Evolutionary conservation across 176 grass and related monocot species (phyloP).

Genomic region (Typha latifolia): DNA sequence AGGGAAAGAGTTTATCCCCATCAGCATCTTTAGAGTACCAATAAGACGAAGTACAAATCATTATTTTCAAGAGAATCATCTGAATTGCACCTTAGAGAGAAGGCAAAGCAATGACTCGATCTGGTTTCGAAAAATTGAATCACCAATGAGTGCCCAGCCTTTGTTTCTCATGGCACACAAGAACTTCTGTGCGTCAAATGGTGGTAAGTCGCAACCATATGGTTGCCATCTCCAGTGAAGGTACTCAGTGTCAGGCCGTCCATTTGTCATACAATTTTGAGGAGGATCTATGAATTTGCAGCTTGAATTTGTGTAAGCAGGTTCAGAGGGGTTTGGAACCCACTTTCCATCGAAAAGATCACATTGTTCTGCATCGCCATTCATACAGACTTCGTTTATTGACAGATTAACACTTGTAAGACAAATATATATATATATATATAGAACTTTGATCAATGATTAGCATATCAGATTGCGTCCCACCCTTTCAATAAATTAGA

Average conservation of each 20-base stretch:
- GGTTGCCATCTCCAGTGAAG: conserved; percentile 91
- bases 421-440: background rate
- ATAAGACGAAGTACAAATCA: too few relatives aligned
- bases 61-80: background rate
- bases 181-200: conserved; percentile 53
- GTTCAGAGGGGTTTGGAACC: conserved; percentile 42
- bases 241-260: conserved; percentile 61
- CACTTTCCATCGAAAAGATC: conserved; percentile 67
- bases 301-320: conserved; percentile 63
- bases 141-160: conserved; percentile 81
- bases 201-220: conserved; percentile 50
- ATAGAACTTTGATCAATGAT: background rate
- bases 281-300: conserved; percentile 78
- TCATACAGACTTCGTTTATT: background rate
- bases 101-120: conserved; percentile 79
- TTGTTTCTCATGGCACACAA: conserved; percentile 48
- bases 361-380: conserved; percentile 40
- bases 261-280: conserved; percentile 84
- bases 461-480: too few relatives aligned
- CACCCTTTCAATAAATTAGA: too few relatives aligned
- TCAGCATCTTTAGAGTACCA: too few relatives aligned
- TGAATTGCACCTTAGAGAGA: conserved; percentile 56
- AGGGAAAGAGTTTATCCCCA: too few relatives aligned
- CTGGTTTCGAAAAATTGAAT: conserved; percentile 89
- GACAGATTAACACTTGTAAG: background rate